Evolutionary conservation across 2,329 filamentous ascomycete genomes (phyloP).

Genomic region (Trichoderma sp.): DNA sequence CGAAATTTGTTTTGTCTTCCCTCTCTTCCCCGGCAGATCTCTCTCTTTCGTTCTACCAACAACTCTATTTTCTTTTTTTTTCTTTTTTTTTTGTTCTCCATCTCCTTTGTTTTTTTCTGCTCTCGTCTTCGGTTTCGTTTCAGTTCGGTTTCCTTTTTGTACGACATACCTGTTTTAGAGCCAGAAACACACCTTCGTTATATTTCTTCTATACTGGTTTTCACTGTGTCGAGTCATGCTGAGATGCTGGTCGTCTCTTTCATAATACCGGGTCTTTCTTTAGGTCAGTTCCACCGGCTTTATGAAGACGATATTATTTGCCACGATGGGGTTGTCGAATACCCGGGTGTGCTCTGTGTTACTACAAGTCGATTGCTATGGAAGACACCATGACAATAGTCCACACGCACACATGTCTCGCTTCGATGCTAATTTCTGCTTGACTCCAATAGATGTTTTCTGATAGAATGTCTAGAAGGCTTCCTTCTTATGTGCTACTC

Average conservation of each 20-base stretch:
- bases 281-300: conserved; percentile 20
- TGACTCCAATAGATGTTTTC: conserved; percentile 40
- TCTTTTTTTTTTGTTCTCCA: background rate
- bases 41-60: conserved; percentile 16
- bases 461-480: conserved; percentile 44
- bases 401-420: background rate
- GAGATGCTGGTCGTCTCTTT: conserved; percentile 36
- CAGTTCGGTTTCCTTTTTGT: conserved; percentile 3
- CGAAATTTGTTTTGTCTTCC: background rate
- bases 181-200: conserved; percentile 10
- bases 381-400: background rate
- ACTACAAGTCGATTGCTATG: background rate
- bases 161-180: background rate
- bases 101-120: conserved; percentile 22
- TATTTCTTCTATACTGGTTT: background rate
- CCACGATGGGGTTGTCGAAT: background rate
- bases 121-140: conserved; percentile 15
- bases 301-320: background rate
- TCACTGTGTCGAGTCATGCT: conserved; percentile 29
- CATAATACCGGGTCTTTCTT: conserved; percentile 19
- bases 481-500: conserved; percentile 31
- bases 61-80: conserved; percentile 15
- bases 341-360: background rate
- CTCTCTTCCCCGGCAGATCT: background rate
- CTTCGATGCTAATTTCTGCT: background rate